Percentiles rank a stretch among this genome's conserved stretches.
Conservation (phyloP, 2,329 filamentous ascomycete species). For the Ophiosphaerella herpotricha region DNA sequence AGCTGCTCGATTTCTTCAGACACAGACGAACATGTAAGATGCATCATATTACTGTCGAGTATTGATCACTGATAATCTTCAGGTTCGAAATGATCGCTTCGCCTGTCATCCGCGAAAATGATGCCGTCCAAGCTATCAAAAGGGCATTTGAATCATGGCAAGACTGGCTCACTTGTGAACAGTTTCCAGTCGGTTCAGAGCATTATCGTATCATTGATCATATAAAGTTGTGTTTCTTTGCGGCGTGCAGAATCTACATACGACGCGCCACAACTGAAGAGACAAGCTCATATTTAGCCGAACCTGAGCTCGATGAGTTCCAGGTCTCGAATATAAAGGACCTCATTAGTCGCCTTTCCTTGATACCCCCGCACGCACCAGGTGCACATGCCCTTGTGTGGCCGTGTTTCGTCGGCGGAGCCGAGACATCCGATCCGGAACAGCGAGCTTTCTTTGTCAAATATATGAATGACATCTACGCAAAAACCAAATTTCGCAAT, state of each 20-base stretch:
- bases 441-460: constrained; percentile 19
- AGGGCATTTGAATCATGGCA: constrained; percentile 12
- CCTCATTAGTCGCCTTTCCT: constrained; percentile 11
- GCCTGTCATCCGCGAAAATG: constrained; percentile 18
- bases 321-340: constrained; percentile 9
- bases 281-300: not conserved
- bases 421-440: constrained; percentile 12
- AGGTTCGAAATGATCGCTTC: constrained; percentile 23
- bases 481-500: constrained; percentile 20
- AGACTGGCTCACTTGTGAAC: constrained; percentile 13
- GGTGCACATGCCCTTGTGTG: constrained; percentile 25
- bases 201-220: constrained; percentile 10
- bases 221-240: constrained; percentile 19
- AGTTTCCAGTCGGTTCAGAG: constrained; percentile 9
- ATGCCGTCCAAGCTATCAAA: constrained; percentile 11
- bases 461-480: constrained; percentile 19
- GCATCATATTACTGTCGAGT: not conserved
- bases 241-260: constrained; percentile 19
- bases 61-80: not conserved
- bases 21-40: constrained; percentile 9
- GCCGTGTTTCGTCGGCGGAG: constrained; percentile 26
- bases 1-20: constrained; percentile 3
- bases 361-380: constrained; percentile 10
- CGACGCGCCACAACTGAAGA: constrained; percentile 11
- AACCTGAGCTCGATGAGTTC: not conserved